phyloP scores from a whole-genome alignment of 306 rosid species.

The Corylus heterophylla region DNA sequence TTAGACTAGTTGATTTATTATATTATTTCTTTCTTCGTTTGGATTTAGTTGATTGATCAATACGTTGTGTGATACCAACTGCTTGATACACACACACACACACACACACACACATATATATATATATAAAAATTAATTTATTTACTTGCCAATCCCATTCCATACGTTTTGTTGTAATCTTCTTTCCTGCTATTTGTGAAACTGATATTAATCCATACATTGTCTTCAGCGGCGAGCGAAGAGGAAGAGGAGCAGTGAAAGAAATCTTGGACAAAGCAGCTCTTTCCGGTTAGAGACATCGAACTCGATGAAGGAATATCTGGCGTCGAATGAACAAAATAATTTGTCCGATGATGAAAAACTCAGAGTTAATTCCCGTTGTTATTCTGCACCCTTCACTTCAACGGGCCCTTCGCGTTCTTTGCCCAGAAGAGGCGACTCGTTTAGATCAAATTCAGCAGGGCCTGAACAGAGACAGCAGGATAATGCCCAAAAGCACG shows the following conservation, averaged over 20 bases:
- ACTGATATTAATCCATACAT: not conserved
- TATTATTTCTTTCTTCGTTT: not conserved
- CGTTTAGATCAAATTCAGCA: not conserved
- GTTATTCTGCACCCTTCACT: not conserved
- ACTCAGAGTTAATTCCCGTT: not conserved
- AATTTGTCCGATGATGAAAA: not conserved
- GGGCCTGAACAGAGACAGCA: not conserved
- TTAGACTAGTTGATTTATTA: not conserved
- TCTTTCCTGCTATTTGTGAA: not conserved
- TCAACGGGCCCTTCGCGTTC: not conserved
- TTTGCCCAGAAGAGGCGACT: not conserved
- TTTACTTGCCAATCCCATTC: not conserved
- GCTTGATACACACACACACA: too few species aligned
- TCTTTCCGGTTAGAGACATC: not conserved
- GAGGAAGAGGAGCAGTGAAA: not conserved
- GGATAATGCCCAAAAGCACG: not conserved
- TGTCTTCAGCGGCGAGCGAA: not conserved
- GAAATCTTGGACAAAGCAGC: not conserved
- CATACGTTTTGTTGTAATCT: not conserved
- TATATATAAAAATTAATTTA: not conserved
- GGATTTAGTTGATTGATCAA: not conserved
- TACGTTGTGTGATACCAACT: not conserved
- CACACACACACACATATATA: too few species aligned
- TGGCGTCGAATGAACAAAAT: not conserved
- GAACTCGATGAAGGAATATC: not conserved